phyloP scores from a whole-genome alignment of 2,329 filamentous ascomycete species.

The Cordyceps javanica region DNA sequence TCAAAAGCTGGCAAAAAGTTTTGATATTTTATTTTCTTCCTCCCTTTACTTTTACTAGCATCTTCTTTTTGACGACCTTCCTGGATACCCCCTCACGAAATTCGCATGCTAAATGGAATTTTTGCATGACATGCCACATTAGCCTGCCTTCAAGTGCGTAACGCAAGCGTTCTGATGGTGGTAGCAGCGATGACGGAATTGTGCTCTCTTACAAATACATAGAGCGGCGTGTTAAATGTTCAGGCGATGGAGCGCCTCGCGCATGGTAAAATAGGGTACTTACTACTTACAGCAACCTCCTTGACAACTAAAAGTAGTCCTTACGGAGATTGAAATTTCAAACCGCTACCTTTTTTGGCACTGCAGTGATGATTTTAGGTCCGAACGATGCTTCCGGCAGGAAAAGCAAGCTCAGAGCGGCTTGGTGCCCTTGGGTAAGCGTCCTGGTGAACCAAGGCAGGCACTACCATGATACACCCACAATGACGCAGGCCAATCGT shows the following conservation, averaged over 20 bases:
- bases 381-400: too few relatives aligned
- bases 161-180: not conserved
- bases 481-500: too few relatives aligned
- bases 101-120: not conserved
- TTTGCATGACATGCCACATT: not conserved
- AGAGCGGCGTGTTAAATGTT: not conserved
- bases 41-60: not conserved
- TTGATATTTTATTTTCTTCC: constrained; percentile 6
- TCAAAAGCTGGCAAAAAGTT: constrained; percentile 13
- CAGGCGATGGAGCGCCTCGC: not conserved
- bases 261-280: not conserved
- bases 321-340: not conserved
- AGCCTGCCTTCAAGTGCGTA: not conserved
- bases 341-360: not conserved
- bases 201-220: not conserved
- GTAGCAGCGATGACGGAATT: not conserved
- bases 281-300: not conserved
- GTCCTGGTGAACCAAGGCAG: too few relatives aligned
- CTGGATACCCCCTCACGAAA: constrained; percentile 13
- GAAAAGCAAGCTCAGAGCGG: too few relatives aligned
- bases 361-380: not conserved
- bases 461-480: too few relatives aligned
- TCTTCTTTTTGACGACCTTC: constrained; percentile 1
- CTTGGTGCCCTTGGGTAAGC: too few relatives aligned
- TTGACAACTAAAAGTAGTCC: not conserved